A percentile compares a stretch with the other conserved stretches of the same genome.
phyloP scores from a whole-genome alignment of 129 eudicot species.

The Escallonia herrerae region DNA sequence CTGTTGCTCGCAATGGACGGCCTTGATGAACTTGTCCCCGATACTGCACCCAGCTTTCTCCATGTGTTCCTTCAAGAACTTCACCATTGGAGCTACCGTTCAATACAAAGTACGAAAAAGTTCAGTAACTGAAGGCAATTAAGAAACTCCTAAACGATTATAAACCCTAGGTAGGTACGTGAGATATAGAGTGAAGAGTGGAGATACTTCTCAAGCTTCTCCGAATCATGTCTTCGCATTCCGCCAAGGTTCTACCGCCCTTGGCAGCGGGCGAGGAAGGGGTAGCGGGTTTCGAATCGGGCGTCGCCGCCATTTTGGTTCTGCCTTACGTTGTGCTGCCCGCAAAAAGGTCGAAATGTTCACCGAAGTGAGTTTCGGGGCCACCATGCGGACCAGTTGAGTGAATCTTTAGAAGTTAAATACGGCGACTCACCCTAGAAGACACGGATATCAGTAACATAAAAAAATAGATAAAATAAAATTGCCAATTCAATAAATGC shows the following conservation, averaged over 20 bases:
- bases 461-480: too few species aligned
- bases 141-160: constrained; percentile 16
- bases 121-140: neutral
- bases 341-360: too few species aligned
- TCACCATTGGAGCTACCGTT: constrained; percentile 72
- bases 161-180: constrained; percentile 8
- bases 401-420: too few species aligned
- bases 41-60: constrained; percentile 73
- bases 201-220: constrained; percentile 57
- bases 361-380: too few species aligned
- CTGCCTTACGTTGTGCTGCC: too few species aligned
- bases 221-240: constrained; percentile 69
- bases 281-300: constrained; percentile 19
- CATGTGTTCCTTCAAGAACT: constrained; percentile 67
- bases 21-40: constrained; percentile 54
- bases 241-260: constrained; percentile 44
- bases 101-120: neutral
- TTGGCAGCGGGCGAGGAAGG: constrained; percentile 16
- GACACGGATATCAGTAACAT: too few species aligned
- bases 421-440: too few species aligned
- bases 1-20: constrained; percentile 34
- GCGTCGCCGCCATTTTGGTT: constrained; percentile 12
- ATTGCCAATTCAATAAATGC: too few species aligned
- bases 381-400: too few species aligned
- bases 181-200: neutral